Percentiles rank a stretch among this genome's conserved stretches.
Evolutionary conservation across 352 stramenopile species (phyloP).

Genomic region (Phytophthora fragariae): DNA sequence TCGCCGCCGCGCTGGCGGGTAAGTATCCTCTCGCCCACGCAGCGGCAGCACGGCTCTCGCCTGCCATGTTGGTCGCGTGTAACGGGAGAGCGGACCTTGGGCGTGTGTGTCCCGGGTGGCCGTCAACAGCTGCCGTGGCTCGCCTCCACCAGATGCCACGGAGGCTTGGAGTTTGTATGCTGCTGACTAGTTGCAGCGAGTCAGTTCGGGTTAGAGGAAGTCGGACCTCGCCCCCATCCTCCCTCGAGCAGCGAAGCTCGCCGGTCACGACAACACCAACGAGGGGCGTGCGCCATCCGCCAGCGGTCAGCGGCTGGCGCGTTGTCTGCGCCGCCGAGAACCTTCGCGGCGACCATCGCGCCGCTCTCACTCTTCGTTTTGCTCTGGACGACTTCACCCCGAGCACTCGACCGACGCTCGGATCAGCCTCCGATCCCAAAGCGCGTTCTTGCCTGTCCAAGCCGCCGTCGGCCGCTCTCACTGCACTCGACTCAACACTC

Average conservation of each 20-base stretch:
- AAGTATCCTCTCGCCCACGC: neutral
- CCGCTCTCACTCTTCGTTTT: slow-evolving; percentile 44
- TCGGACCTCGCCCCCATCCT: slow-evolving; percentile 27
- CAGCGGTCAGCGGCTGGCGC: slow-evolving; percentile 8
- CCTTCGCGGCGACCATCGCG: neutral
- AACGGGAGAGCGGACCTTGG: slow-evolving; percentile 42
- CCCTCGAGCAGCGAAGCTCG: slow-evolving; percentile 13
- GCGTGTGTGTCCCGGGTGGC: slow-evolving; percentile 29
- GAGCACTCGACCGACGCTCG: slow-evolving; percentile 1
- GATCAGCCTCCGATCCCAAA: slow-evolving; percentile 28
- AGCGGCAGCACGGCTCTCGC: slow-evolving; percentile 16
- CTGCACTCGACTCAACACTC: slow-evolving; percentile 8
- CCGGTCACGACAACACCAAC: slow-evolving; percentile 35
- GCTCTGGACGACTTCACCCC: neutral
- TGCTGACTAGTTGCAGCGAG: slow-evolving; percentile 39
- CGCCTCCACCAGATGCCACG: slow-evolving; percentile 35
- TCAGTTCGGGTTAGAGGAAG: slow-evolving; percentile 40
- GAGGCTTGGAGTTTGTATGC: slow-evolving; percentile 28
- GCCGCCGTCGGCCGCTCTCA: slow-evolving; percentile 24
- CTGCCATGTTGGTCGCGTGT: slow-evolving; percentile 27
- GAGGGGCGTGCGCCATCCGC: slow-evolving; percentile 13
- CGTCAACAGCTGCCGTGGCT: slow-evolving; percentile 35
- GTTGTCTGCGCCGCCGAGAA: slow-evolving; percentile 16
- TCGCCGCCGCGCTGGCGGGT: slow-evolving; percentile 1
- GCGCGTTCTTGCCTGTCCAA: slow-evolving; percentile 24